Evolutionary conservation across 768 basidiomycete species (phyloP).

Genomic region (Leccinum boreale): DNA sequence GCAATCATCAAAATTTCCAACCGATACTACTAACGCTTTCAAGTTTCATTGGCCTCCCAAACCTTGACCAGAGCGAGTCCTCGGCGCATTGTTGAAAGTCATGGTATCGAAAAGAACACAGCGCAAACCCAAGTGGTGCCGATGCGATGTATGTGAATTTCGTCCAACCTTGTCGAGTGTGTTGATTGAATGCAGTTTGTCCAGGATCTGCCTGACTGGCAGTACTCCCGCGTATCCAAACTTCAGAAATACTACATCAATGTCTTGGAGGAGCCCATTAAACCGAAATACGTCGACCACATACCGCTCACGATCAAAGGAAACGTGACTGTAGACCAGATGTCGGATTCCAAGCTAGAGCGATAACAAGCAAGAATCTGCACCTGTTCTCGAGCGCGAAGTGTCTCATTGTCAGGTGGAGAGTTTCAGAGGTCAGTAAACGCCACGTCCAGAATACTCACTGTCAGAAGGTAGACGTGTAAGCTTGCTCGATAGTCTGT

Average conservation of each 20-base stretch:
- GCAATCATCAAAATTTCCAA: conserved; percentile 98
- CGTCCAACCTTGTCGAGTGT: background rate
- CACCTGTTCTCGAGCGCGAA: conserved; percentile 73
- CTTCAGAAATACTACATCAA: conserved; percentile 99
- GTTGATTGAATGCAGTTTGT: background rate
- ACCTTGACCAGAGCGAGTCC: conserved; percentile 93
- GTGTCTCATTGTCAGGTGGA: conserved; percentile 88
- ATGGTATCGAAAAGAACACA: conserved; percentile 97
- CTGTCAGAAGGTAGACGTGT: conserved; percentile 87
- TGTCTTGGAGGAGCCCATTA: conserved; percentile 98
- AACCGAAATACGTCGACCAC: conserved; percentile 99
- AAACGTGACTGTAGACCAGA: conserved; percentile 76
- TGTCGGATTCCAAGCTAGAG: conserved; percentile 91
- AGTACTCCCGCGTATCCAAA: conserved; percentile 98
- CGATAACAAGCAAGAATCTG: conserved; percentile 88
- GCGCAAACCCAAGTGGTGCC: conserved; percentile 96
- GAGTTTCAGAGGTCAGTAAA: conserved; percentile 82
- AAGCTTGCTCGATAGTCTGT: conserved; percentile 31
- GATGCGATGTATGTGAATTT: conserved; percentile 73
- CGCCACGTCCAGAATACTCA: conserved; percentile 60
- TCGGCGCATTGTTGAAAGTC: conserved; percentile 95
- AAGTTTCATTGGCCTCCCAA: conserved; percentile 97
- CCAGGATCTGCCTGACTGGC: too few species aligned
- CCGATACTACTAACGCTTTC: conserved; percentile 97
- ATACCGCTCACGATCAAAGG: conserved; percentile 96